Percentiles rank a stretch among this genome's conserved stretches.
Evolutionary conservation across 768 basidiomycete genomes (phyloP).

Genomic region (Strobilomyces echinocephalus): DNA sequence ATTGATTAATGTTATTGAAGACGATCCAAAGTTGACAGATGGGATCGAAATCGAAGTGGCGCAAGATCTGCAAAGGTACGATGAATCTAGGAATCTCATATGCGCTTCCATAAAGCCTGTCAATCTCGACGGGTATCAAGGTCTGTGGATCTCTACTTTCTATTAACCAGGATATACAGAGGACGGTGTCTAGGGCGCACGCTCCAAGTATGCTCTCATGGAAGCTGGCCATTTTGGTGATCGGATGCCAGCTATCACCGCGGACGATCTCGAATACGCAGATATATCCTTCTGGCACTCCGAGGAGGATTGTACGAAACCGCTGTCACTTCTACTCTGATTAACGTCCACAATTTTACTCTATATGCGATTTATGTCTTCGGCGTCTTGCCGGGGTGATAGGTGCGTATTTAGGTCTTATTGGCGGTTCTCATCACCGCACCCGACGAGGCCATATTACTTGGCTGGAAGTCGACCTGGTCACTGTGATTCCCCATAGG

Average conservation of each 20-base stretch:
- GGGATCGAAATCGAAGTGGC: constrained; percentile 17
- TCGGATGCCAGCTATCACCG: constrained; percentile 19
- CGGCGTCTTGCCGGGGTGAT: constrained; percentile 8
- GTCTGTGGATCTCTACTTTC: constrained; percentile 20
- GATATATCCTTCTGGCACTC: constrained; percentile 9
- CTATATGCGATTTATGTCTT: constrained; percentile 6
- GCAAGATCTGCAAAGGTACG: constrained; percentile 20
- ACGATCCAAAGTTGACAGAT: constrained; percentile 12
- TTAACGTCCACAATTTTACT: constrained; percentile 20
- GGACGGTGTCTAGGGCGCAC: constrained; percentile 13
- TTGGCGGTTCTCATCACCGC: constrained; percentile 5
- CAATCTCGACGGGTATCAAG: constrained; percentile 18
- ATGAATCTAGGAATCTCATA: constrained; percentile 17
- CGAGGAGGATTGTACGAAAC: constrained; percentile 19
- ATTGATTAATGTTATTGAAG: constrained; percentile 16
- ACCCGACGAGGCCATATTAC: constrained; percentile 21
- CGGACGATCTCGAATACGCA: constrained; percentile 17
- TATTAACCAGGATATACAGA: constrained; percentile 1
- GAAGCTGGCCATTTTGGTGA: constrained; percentile 5
- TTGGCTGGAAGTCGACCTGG: background rate
- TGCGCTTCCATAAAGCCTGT: constrained; percentile 17
- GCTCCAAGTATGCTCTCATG: constrained; percentile 8
- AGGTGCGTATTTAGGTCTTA: constrained; percentile 7
- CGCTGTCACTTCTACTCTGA: background rate
- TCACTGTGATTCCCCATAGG: constrained; percentile 1